Evolutionary conservation across 768 basidiomycete species (phyloP).

Genomic region (Dictyophora rubrovolvata): DNA sequence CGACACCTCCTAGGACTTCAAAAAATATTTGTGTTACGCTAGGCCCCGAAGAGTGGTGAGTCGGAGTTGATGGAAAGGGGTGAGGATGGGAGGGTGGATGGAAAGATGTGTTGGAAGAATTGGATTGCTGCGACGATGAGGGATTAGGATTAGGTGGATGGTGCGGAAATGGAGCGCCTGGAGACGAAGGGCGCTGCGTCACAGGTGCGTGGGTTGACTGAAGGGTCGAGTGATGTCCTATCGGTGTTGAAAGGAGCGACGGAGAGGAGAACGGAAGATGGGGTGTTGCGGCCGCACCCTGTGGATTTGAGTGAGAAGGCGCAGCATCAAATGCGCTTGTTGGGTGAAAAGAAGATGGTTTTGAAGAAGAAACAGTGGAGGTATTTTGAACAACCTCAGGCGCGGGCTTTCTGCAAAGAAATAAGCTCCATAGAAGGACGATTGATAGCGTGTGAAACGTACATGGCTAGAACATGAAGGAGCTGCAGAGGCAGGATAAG

Average conservation of each 20-base stretch:
- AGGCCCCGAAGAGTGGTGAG: background rate
- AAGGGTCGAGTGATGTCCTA: background rate
- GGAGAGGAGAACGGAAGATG: background rate
- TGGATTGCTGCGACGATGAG: no score
- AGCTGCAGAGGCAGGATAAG: background rate
- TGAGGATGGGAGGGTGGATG: background rate
- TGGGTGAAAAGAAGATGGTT: background rate
- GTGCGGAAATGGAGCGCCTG: background rate
- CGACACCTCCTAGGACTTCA: slow-evolving; percentile 3
- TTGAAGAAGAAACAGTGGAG: background rate
- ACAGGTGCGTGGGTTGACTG: background rate
- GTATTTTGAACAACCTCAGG: background rate
- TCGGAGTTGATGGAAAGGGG: background rate
- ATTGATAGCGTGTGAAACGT: background rate
- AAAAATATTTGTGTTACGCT: slow-evolving; percentile 5
- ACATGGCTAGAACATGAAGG: background rate
- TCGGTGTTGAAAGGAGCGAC: background rate
- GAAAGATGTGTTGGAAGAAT: background rate
- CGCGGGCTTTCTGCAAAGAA: background rate
- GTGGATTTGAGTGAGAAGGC: background rate
- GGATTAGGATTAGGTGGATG: background rate
- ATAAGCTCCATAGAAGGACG: background rate
- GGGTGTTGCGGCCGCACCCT: background rate
- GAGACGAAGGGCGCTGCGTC: background rate
- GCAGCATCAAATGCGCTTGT: background rate